phyloP scores from a whole-genome alignment of 2,329 filamentous ascomycete genomes.

The Microcyclosporella mali region DNA sequence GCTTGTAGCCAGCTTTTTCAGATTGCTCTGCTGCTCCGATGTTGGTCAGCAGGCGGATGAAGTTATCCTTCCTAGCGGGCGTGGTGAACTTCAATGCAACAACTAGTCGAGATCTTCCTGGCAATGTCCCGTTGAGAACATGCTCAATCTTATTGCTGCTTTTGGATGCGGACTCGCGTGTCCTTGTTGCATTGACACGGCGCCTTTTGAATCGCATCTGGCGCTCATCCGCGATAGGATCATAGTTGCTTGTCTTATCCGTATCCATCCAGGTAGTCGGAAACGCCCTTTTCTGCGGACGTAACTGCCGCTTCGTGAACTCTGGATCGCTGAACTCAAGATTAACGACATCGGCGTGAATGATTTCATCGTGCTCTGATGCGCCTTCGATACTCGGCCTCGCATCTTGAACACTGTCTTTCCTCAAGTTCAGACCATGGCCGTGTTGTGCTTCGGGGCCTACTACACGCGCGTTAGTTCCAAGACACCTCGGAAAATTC shows the following conservation, averaged over 20 bases:
- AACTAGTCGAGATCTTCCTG: not conserved
- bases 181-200: not conserved
- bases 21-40: not conserved
- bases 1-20: slow-evolving; percentile 3
- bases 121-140: not conserved
- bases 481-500: too few relatives aligned
- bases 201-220: not conserved
- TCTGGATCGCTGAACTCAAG: not conserved
- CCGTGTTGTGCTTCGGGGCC: not conserved
- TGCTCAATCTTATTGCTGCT: too few relatives aligned
- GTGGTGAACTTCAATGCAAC: not conserved
- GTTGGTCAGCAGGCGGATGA: not conserved
- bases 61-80: not conserved
- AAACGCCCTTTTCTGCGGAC: not conserved
- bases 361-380: not conserved
- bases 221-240: slow-evolving; percentile 2
- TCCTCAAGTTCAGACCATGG: too few relatives aligned
- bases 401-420: not conserved
- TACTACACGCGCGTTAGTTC: too few relatives aligned
- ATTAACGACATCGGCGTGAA: not conserved
- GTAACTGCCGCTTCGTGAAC: not conserved
- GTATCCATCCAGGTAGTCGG: slow-evolving; percentile 2
- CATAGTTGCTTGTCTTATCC: slow-evolving; percentile 3
- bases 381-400: not conserved
- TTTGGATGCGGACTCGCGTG: not conserved